A percentile compares a stretch with the other conserved stretches of the same genome.
These are phyloP conservation scores for Fusarium chuoi DNA, from an alignment of 2,329 filamentous ascomycete genomes.

Conservation along the genomic window DNA sequence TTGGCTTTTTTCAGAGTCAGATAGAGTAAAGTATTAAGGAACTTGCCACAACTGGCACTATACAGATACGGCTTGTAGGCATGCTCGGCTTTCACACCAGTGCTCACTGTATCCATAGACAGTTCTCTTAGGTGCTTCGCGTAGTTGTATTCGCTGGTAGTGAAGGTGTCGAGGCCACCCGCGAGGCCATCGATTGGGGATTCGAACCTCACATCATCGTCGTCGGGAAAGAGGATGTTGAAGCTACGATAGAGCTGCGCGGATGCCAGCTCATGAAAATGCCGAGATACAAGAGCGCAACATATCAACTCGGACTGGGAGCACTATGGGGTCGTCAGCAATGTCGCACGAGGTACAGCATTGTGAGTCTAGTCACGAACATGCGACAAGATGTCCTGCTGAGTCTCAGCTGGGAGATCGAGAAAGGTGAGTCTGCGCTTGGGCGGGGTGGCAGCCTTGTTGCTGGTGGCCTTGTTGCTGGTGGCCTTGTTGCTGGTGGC, in stretches of 20 bases:
- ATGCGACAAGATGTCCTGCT: conserved; percentile 60
- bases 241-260: conserved; percentile 69
- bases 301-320: conserved; percentile 64
- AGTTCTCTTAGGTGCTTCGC: conserved; percentile 66
- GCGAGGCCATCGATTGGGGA: conserved; percentile 67
- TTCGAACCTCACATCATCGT: conserved; percentile 63
- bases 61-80: conserved; percentile 66
- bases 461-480: conserved; percentile 46
- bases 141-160: conserved; percentile 72
- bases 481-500: conserved; percentile 47
- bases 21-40: conserved; percentile 69
- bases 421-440: conserved; percentile 49
- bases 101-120: conserved; percentile 64
- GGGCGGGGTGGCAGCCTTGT: conserved; percentile 40
- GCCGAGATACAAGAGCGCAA: conserved; percentile 66
- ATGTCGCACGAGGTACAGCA: neutral
- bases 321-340: conserved; percentile 53
- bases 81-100: conserved; percentile 62
- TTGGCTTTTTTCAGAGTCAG: conserved; percentile 66
- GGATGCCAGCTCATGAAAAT: conserved; percentile 68
- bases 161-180: conserved; percentile 68
- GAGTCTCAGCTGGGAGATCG: conserved; percentile 59
- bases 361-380: conserved; percentile 47
- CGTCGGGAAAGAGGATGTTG: conserved; percentile 69
- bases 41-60: conserved; percentile 68